These are phyloP conservation scores for Phytophthora macrochlamydospora DNA, from an alignment of 352 stramenopile species.

Conservation along the genomic window DNA sequence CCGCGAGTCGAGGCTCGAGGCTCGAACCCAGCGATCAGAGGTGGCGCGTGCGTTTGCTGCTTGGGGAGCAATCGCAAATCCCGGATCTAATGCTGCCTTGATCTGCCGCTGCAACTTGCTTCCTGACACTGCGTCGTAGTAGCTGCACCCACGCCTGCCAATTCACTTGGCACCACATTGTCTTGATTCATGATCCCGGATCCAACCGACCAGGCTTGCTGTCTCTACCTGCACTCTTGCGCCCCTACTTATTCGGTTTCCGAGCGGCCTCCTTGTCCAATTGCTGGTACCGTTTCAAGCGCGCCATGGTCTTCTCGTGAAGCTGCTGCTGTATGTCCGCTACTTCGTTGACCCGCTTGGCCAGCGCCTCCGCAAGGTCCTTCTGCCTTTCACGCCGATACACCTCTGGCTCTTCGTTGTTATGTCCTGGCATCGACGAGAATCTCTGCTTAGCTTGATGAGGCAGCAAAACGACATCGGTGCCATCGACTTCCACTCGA, in stretches of 20 bases:
- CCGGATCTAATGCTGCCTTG: constrained; percentile 1
- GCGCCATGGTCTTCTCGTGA: constrained; percentile 61
- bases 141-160: neutral
- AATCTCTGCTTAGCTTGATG: constrained; percentile 15
- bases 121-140: constrained; percentile 3
- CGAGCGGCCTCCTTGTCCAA: constrained; percentile 15
- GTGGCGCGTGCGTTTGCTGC: constrained; percentile 8
- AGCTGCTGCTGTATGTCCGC: constrained; percentile 54
- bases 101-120: neutral
- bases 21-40: neutral
- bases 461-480: constrained; percentile 46
- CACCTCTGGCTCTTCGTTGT: constrained; percentile 25
- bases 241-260: constrained; percentile 21
- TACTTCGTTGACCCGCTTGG: constrained; percentile 50
- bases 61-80: constrained; percentile 3
- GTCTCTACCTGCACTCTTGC: neutral
- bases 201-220: neutral
- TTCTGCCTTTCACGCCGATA: constrained; percentile 54
- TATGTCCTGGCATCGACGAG: constrained; percentile 18
- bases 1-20: neutral
- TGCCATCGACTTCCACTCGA: constrained; percentile 42
- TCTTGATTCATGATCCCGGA: neutral
- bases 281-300: constrained; percentile 45
- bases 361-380: constrained; percentile 46
- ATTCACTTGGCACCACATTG: no score